Evolutionary conservation across 768 basidiomycete genomes (phyloP), one percentile per base, ranked within the genome.

Genomic region (Suillus tomentosus): DNA sequence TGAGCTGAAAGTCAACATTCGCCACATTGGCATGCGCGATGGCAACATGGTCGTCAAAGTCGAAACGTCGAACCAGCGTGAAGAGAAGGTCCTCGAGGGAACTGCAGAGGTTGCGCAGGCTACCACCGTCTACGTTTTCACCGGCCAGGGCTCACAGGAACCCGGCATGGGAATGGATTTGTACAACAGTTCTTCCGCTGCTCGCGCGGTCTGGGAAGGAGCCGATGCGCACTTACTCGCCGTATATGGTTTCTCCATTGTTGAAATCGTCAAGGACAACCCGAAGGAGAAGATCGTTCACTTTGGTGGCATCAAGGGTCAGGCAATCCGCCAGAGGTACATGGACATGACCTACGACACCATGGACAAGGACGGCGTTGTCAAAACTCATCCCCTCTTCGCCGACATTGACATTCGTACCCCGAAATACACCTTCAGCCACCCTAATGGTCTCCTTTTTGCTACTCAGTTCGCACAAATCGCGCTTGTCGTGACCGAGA

Each of bases 281-380:
- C 96, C 96, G 22, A 97, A 95, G 83, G 89, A 92, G 78, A 95
- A 98, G 82, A 99, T 95, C 0, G 90, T 99, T 69, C 96, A 99
- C 78, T 99, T 99, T 69, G 97, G 97, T 82, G 97, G 97, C 74
- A 93, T 99, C 78, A 98, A 98, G 80, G 97, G 97, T 47, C 96
- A 99, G 75, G 96, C 90, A 3, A 99, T 99, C 67, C 92, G 97
- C 36, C 92, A 96, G 71, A 89, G 97, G n/a, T 99, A 99, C 80
- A 99, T 99, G 94, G 95, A 96, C 69, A 97, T 99, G 92, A 91
- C 92, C 5, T 99, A 98, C 80, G 96, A 98, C 73, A 89, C 95
- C 0, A 91, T 94, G 84, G 96, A 97, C 79, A 94, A 93, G 80
- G 95, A 96, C 70, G 96, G 96, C 63, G 89, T 91, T 72, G 87